Percentiles rank a stretch among this genome's conserved stretches.
These are phyloP conservation scores for Trichophyton rubrum DNA, from an alignment of 2,329 filamentous ascomycete genomes.

Conservation along the genomic window DNA sequence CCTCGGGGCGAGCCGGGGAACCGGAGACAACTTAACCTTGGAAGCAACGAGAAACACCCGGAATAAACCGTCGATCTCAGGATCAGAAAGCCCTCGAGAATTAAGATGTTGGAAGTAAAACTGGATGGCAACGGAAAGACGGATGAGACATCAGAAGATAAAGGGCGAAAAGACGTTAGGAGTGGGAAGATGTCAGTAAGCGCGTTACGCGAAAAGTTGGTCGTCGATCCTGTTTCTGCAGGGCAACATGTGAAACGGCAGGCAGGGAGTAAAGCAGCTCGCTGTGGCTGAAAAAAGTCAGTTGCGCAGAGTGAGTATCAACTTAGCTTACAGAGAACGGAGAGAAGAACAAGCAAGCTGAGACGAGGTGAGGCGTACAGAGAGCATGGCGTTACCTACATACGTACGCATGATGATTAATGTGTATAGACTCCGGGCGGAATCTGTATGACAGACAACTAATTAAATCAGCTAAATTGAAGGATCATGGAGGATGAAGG, in stretches of 20 bases:
- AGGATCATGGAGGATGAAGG: neutral
- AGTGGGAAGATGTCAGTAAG: neutral
- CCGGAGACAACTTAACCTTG: neutral
- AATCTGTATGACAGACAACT: neutral
- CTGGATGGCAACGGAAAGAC: neutral
- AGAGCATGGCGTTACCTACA: neutral
- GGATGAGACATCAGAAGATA: neutral
- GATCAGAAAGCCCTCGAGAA: neutral
- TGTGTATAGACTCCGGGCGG: neutral
- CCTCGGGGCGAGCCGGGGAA: neutral
- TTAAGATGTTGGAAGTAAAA: neutral
- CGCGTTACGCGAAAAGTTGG: neutral
- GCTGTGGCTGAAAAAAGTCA: neutral
- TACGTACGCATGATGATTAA: neutral
- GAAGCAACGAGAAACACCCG: neutral
- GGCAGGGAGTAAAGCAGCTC: neutral
- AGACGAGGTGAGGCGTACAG: neutral
- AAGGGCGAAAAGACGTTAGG: neutral
- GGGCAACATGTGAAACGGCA: neutral
- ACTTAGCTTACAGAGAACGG: neutral
- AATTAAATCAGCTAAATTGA: neutral
- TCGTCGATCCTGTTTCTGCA: neutral
- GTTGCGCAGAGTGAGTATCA: neutral
- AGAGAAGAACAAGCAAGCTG: neutral
- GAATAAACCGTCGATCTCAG: neutral